These are phyloP conservation scores for Talaromyces amestolkiae DNA, from an alignment of 2,329 filamentous ascomycete genomes.

Conservation along the genomic window DNA sequence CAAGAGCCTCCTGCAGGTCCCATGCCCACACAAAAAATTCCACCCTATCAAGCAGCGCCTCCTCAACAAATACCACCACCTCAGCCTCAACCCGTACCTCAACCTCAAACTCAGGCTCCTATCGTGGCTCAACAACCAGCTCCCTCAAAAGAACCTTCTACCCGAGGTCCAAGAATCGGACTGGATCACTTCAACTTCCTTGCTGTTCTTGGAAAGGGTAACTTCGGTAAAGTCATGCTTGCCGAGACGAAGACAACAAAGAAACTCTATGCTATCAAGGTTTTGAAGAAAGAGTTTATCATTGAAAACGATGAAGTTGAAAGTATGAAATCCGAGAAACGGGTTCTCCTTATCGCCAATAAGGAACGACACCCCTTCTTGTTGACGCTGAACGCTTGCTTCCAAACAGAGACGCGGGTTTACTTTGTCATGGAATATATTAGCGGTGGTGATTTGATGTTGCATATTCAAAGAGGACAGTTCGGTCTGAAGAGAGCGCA, in stretches of 20 bases:
- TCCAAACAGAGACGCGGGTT: slow-evolving; percentile 96
- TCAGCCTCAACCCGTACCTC: slow-evolving; percentile 26
- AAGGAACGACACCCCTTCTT: slow-evolving; percentile 96
- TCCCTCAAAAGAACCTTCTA: slow-evolving; percentile 30
- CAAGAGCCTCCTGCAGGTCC: slow-evolving; percentile 27
- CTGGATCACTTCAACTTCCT: slow-evolving; percentile 99
- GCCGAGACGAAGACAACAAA: slow-evolving; percentile 92
- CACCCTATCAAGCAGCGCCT: slow-evolving; percentile 20
- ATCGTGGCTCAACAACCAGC: slow-evolving; percentile 18
- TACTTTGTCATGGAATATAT: slow-evolving; percentile 99
- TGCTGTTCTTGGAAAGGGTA: slow-evolving; percentile 95
- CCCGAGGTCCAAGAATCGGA: slow-evolving; percentile 67
- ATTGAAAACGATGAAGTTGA: slow-evolving; percentile 99
- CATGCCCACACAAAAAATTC: slow-evolving; percentile 28
- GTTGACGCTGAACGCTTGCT: slow-evolving; percentile 92
- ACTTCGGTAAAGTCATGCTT: slow-evolving; percentile 99
- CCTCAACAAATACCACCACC: slow-evolving; percentile 20
- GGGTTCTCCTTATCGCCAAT: slow-evolving; percentile 95
- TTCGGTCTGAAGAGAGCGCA: slow-evolving; percentile 95
- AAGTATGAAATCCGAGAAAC: slow-evolving; percentile 94
- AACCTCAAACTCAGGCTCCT: slow-evolving; percentile 21
- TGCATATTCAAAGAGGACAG: slow-evolving; percentile 95
- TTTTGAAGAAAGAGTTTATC: slow-evolving; percentile 99
- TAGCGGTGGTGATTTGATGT: slow-evolving; percentile 96
- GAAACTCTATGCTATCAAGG: slow-evolving; percentile 96